Base-by-base conservation (phyloP, 225 moss, liverwort and hornwort genomes). In the Sphagnum contortum region DNA sequence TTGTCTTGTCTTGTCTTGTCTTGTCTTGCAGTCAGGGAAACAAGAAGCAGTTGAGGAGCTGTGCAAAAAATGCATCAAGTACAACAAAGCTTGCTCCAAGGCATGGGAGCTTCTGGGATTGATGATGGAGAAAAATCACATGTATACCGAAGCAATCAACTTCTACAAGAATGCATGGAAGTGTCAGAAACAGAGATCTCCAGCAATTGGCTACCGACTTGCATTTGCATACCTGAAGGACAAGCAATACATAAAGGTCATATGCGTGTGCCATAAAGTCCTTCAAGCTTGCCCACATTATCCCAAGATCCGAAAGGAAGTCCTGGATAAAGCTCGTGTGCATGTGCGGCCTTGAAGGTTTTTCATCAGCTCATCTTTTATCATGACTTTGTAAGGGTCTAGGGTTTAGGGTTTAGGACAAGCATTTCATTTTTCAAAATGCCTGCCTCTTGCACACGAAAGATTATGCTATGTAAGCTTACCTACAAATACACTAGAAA, bases 111-210 rank as follows among this genome's bases (percentile, higher is more conserved):
- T 78, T 45, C 71, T 88, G 13, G 90, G 92, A 48, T 70, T 75
- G 13, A 85, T 90, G 46, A 81, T 78, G 88, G 92, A 95, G 64
- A 83, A 80, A 46, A 78, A 65, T 6, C 82, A 88, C 74, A 89
- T 81, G 0, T 86, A 72, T 48, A 62, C 73, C 12, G 88, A 83
- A 49, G 88, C 81, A 4, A 47, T 83, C 5, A 63, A 57, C 9
- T 92, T 78, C 57, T 88, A 90, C 48, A 88, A 90, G 66, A 95
- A 81, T 60, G 84, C 92, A 45, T 95, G 89, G 92, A 92, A 80
- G 69, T 83, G 88, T 71, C 58, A 81, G 3, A 88, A 73, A 53
- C 92, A 90, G 75, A 48, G 82, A 45, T 95, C 88, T 12, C 83
- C 88, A 5, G 69, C 73, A 0, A 68, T 90, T 12, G 92, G 92